Evolutionary conservation across 1,139 yeast species (phyloP).

Genomic region (Yamadazyma triangularis): DNA sequence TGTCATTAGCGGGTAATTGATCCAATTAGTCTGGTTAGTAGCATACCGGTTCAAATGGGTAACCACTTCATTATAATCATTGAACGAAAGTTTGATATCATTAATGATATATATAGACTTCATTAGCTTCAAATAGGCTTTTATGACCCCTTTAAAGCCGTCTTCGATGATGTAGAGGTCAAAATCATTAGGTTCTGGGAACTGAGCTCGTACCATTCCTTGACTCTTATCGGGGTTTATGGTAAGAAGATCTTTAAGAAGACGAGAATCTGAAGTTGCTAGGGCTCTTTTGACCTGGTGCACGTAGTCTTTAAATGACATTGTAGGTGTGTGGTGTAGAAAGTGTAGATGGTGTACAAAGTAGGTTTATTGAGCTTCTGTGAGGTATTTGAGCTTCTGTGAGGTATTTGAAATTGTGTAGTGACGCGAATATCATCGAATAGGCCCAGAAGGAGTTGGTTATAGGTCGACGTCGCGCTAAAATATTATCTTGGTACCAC

Average conservation of each 20-base stretch:
- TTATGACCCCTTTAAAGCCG: constrained; percentile 32
- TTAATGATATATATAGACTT: constrained; percentile 32
- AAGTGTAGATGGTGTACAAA: too few relatives aligned
- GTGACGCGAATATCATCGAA: too few relatives aligned
- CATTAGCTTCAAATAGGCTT: constrained; percentile 32
- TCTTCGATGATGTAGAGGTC: constrained; percentile 36
- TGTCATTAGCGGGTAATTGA: constrained; percentile 53
- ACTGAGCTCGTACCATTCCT: constrained; percentile 25
- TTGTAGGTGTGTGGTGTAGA: too few relatives aligned
- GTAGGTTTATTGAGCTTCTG: too few relatives aligned
- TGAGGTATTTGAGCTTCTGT: too few relatives aligned
- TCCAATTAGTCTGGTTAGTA: constrained; percentile 63
- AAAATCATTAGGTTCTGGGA: constrained; percentile 35
- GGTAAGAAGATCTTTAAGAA: constrained; percentile 25
- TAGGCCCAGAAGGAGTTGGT: too few relatives aligned
- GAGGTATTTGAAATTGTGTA: too few relatives aligned
- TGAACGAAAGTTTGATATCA: constrained; percentile 37
- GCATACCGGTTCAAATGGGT: constrained; percentile 55
- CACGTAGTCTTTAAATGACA: too few relatives aligned
- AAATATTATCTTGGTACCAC: too few relatives aligned
- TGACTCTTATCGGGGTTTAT: constrained; percentile 30
- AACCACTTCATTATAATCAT: constrained; percentile 38
- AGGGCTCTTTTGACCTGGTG: too few relatives aligned
- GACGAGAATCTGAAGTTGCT: too few relatives aligned
- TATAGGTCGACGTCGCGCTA: too few relatives aligned